These are phyloP conservation scores for Sisymbrium irio DNA, from an alignment of 345 rosid species.

Conservation along the genomic window DNA sequence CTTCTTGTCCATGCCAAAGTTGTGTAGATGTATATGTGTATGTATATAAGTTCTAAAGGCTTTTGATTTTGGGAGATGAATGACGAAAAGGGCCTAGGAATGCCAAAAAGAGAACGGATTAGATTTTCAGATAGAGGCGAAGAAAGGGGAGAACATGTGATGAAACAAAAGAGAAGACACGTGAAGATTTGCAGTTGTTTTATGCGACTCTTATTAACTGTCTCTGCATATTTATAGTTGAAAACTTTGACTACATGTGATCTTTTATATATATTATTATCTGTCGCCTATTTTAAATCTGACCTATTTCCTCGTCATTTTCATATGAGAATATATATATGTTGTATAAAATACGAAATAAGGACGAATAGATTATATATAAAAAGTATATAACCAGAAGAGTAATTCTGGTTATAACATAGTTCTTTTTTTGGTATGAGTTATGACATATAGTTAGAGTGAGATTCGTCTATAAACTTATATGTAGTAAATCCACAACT, in stretches of 20 bases:
- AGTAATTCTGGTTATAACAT: too few species aligned
- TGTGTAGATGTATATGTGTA: constrained; percentile 7
- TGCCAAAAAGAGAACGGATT: constrained; percentile 29
- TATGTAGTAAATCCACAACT: too few species aligned
- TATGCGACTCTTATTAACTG: constrained; percentile 19
- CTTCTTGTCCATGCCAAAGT: constrained; percentile 34
- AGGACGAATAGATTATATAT: too few species aligned
- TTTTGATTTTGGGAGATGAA: not conserved
- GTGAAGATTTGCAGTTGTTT: constrained; percentile 33
- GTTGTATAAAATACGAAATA: not conserved
- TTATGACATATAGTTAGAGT: not conserved
- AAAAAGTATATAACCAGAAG: too few species aligned
- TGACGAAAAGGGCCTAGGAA: constrained; percentile 11
- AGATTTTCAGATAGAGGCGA: constrained; percentile 17
- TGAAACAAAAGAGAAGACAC: constrained; percentile 32
- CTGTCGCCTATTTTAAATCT: not conserved
- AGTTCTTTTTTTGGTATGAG: too few species aligned
- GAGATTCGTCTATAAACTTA: not conserved
- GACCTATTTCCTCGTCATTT: not conserved
- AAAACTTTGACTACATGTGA: constrained; percentile 33
- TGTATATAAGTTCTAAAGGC: not conserved
- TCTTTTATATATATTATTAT: not conserved
- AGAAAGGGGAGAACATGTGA: constrained; percentile 30
- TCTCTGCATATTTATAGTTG: constrained; percentile 32
- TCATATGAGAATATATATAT: not conserved